phyloP scores from a whole-genome alignment of 768 basidiomycete genomes.

The Tulasnella sp. region DNA sequence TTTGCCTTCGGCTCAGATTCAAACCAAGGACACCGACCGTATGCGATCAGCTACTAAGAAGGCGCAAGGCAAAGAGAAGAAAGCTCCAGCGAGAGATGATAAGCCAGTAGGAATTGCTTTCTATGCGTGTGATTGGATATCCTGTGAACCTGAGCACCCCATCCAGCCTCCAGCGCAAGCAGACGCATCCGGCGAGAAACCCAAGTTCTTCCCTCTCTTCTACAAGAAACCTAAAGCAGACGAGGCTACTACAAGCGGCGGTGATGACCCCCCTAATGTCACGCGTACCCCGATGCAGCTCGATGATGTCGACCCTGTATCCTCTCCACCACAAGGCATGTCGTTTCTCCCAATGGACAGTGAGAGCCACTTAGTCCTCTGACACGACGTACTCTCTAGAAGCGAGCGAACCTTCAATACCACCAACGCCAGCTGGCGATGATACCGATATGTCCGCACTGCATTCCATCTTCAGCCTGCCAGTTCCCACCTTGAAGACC shows the following conservation, averaged over 20 bases:
- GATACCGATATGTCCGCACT: conserved; percentile 1
- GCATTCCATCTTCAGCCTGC: conserved; percentile 28
- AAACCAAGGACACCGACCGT: conserved; percentile 9
- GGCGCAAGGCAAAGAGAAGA: conserved; percentile 4
- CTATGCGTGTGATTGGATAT: neutral
- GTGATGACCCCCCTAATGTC: neutral
- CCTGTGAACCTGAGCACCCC: neutral
- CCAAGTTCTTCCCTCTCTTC: conserved; percentile 33
- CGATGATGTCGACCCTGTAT: conserved; percentile 13
- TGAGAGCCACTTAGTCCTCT: neutral
- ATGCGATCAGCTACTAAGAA: neutral
- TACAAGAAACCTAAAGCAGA: conserved; percentile 22
- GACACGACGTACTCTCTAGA: neutral
- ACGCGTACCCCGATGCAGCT: conserved; percentile 2
- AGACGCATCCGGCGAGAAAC: neutral
- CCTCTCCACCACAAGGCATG: conserved; percentile 26
- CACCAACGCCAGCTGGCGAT: neutral
- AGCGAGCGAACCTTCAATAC: neutral
- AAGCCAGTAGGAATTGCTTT: neutral
- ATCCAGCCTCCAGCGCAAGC: neutral
- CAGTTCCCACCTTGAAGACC: conserved; percentile 24
- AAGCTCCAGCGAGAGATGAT: neutral
- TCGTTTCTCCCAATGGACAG: neutral
- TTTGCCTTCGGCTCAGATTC: conserved; percentile 8
- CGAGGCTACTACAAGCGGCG: neutral